These are phyloP conservation scores for Picochlorum sp. DNA, from an alignment of 139 green algal species.

Conservation along the genomic window DNA sequence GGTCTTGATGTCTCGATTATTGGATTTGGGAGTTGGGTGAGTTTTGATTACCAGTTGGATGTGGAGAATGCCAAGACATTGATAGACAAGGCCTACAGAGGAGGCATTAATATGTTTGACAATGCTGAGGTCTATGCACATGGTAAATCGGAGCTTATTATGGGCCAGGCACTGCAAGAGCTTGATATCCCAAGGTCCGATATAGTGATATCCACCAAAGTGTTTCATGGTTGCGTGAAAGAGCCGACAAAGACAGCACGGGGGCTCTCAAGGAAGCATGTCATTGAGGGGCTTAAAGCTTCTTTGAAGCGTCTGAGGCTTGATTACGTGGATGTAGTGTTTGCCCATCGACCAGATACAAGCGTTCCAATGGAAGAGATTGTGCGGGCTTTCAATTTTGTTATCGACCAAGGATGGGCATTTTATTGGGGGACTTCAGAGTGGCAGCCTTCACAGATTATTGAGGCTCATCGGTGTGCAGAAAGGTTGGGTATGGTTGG, in stretches of 20 bases:
- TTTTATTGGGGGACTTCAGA: constrained; percentile 69
- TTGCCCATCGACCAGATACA: constrained; percentile 68
- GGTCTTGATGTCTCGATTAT: constrained; percentile 56
- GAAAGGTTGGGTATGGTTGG: constrained; percentile 54
- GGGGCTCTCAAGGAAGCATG: constrained; percentile 79
- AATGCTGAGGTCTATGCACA: constrained; percentile 77
- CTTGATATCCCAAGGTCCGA: constrained; percentile 55
- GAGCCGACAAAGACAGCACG: constrained; percentile 49
- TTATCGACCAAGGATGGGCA: constrained; percentile 33
- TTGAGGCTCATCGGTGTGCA: constrained; percentile 31
- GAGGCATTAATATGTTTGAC: constrained; percentile 73
- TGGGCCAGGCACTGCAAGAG: constrained; percentile 65
- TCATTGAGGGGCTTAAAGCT: constrained; percentile 73
- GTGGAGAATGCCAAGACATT: constrained; percentile 53
- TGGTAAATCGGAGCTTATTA: constrained; percentile 65
- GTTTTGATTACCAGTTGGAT: constrained; percentile 46
- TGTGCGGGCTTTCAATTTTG: constrained; percentile 74
- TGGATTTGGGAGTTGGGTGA: constrained; percentile 60
- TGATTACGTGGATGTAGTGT: constrained; percentile 82
- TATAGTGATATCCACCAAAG: constrained; percentile 70
- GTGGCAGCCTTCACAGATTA: constrained; percentile 65
- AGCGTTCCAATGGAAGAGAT: constrained; percentile 80
- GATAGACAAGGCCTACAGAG: constrained; percentile 37
- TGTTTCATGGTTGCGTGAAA: constrained; percentile 56
- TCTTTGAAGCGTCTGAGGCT: constrained; percentile 59